Evolutionary conservation across 192 early-diverging fungal genomes (phyloP), one percentile per base, ranked within the genome.

Genomic region (Mortierella hygrophila): DNA sequence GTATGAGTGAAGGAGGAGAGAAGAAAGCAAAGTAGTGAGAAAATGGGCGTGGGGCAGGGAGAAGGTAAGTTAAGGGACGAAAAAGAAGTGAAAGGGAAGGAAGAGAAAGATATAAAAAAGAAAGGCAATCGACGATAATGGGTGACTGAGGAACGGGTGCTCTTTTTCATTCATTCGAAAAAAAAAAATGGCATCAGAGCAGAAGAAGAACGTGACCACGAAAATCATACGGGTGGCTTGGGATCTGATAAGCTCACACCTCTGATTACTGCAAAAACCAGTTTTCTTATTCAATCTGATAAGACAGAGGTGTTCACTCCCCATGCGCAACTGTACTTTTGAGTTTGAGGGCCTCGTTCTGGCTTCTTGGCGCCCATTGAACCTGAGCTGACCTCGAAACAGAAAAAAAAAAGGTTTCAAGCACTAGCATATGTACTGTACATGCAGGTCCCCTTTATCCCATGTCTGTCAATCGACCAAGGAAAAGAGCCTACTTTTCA

Each of bases 241-340:
- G 76, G 76, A 77, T 77, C 76, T 77, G 76, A 77, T 77, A 77
- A 77, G 76, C 20, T 70, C 37, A 6, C 69, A 70, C 16, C 0
- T 9, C 11, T n/a, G n/a, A n/a, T n/a, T n/a, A n/a, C n/a, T n/a
- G n/a, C 4, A 6, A 52, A 23, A 32, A 38, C 44, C 46, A 57
- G 74, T 20, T 3, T 35, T 76, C 35, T 29, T 20, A 52, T 16
- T 52, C 49, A 65, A 65, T 32, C 60, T 32, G 60, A 65, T 65
- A 65, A 65, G 49, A 15, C 1, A 63, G 21, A 1, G 6, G 23
- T 65, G 0, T 65, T 65, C 29, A 15, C 44, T 46, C 13, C 44
- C 5, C 60, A 65, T 32, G 60, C 29, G 29, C 60, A 65, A 65
- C 60, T 32, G n/a, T 6, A 4, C 49, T 35, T 65, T 65, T 65